These are phyloP conservation scores for Termitomyces sp. DNA, from an alignment of 768 basidiomycete species.

Conservation along the genomic window DNA sequence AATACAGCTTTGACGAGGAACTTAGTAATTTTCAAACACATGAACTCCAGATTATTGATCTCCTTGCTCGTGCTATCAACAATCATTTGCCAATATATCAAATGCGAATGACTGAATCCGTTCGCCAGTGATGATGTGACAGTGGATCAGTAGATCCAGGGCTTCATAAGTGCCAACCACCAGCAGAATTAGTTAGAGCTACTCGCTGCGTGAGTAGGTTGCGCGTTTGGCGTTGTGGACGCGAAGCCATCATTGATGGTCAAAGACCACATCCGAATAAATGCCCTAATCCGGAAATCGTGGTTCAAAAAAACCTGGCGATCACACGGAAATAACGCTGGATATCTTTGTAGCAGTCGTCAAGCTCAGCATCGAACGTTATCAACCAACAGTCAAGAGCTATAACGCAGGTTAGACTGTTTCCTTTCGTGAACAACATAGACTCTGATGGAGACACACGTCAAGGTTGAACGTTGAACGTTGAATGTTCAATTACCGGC, in stretches of 20 bases:
- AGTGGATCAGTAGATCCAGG: too few relatives aligned
- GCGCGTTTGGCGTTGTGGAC: conserved; percentile 3
- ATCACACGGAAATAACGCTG: conserved; percentile 1
- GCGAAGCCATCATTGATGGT: background rate
- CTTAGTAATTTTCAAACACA: too few relatives aligned
- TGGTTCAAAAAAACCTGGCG: conserved; percentile 6
- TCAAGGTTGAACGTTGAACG: conserved; percentile 4
- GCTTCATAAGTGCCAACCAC: background rate
- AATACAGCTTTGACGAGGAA: too few relatives aligned
- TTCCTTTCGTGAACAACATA: background rate
- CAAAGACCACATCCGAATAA: conserved; percentile 1
- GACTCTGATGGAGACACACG: conserved; percentile 6
- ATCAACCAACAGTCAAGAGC: background rate
- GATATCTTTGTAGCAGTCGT: conserved; percentile 7
- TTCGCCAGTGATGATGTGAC: background rate
- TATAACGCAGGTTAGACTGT: background rate
- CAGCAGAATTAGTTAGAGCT: background rate
- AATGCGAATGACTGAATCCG: background rate
- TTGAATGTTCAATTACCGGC: conserved; percentile 13
- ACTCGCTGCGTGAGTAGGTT: too few relatives aligned
- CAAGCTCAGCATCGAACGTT: background rate
- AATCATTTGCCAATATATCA: background rate
- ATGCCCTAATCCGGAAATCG: conserved; percentile 7
- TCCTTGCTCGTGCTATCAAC: too few relatives aligned
- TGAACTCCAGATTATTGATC: too few relatives aligned